Evolutionary conservation across 768 basidiomycete genomes (phyloP), one percentile per base, ranked within the genome.

Genomic region (Gymnopilus junonius): DNA sequence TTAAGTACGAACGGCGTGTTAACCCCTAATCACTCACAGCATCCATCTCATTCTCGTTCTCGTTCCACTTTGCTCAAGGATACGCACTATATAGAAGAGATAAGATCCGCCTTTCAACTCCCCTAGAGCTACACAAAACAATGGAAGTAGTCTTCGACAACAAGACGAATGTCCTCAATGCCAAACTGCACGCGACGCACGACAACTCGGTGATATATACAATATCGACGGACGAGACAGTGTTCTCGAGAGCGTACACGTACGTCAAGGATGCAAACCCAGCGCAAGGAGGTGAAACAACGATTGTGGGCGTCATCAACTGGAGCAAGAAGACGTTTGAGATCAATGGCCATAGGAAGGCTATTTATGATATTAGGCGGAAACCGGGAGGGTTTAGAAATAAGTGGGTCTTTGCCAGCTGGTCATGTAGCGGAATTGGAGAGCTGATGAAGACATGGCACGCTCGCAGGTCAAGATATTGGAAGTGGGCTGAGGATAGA

Each of bases 91-190:
- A 46, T 21, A 21, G 23, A 6, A 23, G 23, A 3, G 8, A 35
- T 14, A 12, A 0, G 15, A 10, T 35, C 35, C 7, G 35, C 8
- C 29, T n/a, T 50, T 11, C 27, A 27, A 8, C 10, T 14, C n/a
- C 48, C 8, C 17, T 1, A 51, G n/a, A 31, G 48, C 29, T 17
- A 8, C 10, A 32, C 4, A 15, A 20, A 32, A n/a, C 31, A n/a
- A 86, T 86, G 84, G 83, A 85, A 66, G 83, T 77, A n/a, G 73
- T 71, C 15, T 83, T 86, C 67, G 82, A 84, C 70, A 84, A 83
- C 75, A 80, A 81, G 59, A 74, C 74, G 55, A 84, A 86, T 70
- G 73, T 85, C 20, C 76, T 84, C 29, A 78, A 80, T 50, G 79
- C 82, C 8, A 71, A 75, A 27, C 75, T 86, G 59, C 77, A 76